These are phyloP conservation scores for Phyllosticta ampelicida DNA, from an alignment of 2,329 filamentous ascomycete genomes.

Conservation along the genomic window DNA sequence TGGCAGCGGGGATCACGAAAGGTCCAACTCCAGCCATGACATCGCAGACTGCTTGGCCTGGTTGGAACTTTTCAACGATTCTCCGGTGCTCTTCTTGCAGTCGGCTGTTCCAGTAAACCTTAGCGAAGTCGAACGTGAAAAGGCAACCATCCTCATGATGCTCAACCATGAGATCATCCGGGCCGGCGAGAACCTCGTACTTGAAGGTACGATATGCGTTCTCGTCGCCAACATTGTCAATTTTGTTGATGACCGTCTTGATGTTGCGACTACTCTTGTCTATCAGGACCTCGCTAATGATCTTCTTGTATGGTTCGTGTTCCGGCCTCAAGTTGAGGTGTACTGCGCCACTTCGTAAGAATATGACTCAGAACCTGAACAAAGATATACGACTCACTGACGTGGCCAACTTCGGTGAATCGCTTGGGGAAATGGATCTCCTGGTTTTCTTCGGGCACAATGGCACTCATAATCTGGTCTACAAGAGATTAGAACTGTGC, in stretches of 20 bases:
- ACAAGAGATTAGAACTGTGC: constrained; percentile 1
- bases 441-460: constrained; percentile 69
- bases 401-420: constrained; percentile 81
- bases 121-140: constrained; percentile 90
- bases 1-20: constrained; percentile 85
- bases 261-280: constrained; percentile 74
- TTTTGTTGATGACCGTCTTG: constrained; percentile 90
- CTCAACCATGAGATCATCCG: constrained; percentile 72
- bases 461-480: constrained; percentile 73
- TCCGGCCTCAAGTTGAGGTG: constrained; percentile 81
- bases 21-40: constrained; percentile 97
- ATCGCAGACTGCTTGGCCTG: constrained; percentile 85
- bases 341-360: constrained; percentile 37
- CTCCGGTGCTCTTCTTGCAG: constrained; percentile 82
- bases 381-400: constrained; percentile 44
- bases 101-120: constrained; percentile 96
- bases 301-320: constrained; percentile 72
- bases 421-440: constrained; percentile 73
- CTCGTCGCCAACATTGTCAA: constrained; percentile 73
- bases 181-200: constrained; percentile 80
- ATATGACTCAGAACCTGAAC: neutral
- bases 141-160: constrained; percentile 70
- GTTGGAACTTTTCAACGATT: constrained; percentile 59
- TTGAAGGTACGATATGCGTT: constrained; percentile 84
- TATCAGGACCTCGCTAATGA: constrained; percentile 75